phyloP scores from a whole-genome alignment of 768 basidiomycete genomes.

The Harrya chromipes region DNA sequence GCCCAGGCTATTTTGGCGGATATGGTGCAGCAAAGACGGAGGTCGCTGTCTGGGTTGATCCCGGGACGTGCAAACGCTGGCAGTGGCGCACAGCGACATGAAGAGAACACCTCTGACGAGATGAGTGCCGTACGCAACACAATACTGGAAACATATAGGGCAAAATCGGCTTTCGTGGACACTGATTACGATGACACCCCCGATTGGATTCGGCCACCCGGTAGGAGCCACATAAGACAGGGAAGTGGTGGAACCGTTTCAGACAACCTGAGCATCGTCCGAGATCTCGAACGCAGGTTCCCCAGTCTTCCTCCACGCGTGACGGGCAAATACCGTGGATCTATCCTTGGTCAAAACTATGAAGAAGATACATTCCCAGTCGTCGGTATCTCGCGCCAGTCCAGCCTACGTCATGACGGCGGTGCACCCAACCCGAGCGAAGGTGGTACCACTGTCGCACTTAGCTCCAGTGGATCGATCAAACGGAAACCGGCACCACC shows the following conservation, averaged over 20 bases:
- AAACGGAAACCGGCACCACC: slow-evolving; percentile 32
- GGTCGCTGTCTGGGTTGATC: slow-evolving; percentile 13
- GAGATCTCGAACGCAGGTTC: slow-evolving; percentile 52
- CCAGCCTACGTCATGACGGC: slow-evolving; percentile 15
- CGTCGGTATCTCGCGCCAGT: slow-evolving; percentile 24
- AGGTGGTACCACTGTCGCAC: not conserved
- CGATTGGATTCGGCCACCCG: slow-evolving; percentile 16
- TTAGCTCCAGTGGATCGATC: slow-evolving; percentile 23
- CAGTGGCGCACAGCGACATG: not conserved
- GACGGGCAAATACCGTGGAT: slow-evolving; percentile 27
- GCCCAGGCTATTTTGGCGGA: slow-evolving; percentile 15
- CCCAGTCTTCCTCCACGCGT: slow-evolving; percentile 44
- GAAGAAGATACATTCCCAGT: slow-evolving; percentile 22
- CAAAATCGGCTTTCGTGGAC: slow-evolving; percentile 10
- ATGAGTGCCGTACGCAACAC: slow-evolving; percentile 4
- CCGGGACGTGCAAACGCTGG: not conserved
- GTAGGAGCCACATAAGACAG: slow-evolving; percentile 5
- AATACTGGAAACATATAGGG: slow-evolving; percentile 7
- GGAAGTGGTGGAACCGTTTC: slow-evolving; percentile 33
- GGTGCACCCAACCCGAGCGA: slow-evolving; percentile 8
- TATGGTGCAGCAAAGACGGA: slow-evolving; percentile 12
- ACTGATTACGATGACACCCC: not conserved
- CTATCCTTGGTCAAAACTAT: slow-evolving; percentile 21
- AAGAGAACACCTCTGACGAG: slow-evolving; percentile 8
- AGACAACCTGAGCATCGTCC: slow-evolving; percentile 45